phyloP scores from a whole-genome alignment of 345 rosid species.

The Theobroma cacao region DNA sequence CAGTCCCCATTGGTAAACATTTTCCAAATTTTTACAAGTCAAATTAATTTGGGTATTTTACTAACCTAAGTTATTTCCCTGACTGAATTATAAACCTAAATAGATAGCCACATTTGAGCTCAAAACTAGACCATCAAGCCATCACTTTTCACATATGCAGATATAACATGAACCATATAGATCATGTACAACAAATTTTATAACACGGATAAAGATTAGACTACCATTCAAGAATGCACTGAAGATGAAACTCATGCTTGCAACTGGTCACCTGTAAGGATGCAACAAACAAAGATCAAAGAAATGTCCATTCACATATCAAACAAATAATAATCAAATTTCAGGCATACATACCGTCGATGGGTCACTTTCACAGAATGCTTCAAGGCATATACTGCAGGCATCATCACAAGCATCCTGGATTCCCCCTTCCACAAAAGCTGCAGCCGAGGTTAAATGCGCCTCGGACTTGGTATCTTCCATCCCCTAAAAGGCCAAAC shows the following conservation, averaged over 20 bases:
- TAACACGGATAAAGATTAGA: not conserved
- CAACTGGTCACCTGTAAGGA: conserved; percentile 71
- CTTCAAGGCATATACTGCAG: conserved; percentile 97
- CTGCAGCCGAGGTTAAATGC: conserved; percentile 83
- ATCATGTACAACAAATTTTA: not conserved
- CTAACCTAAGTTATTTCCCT: not conserved
- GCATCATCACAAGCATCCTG: conserved; percentile 97
- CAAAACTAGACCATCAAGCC: not conserved
- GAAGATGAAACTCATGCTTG: conserved; percentile 98
- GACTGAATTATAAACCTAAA: not conserved
- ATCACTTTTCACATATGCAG: not conserved
- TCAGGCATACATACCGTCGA: conserved; percentile 52
- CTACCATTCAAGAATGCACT: conserved; percentile 96
- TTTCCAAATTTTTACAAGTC: not conserved
- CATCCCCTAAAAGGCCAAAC: conserved; percentile 35
- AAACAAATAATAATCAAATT: not conserved
- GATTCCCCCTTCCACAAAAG: conserved; percentile 96
- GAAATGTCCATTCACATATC: not conserved
- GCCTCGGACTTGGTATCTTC: conserved; percentile 57
- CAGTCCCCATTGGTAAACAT: not conserved
- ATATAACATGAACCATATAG: not conserved
- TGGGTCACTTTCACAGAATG: conserved; percentile 76
- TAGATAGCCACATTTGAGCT: not conserved
- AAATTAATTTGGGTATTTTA: not conserved
- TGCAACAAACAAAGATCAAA: not conserved